Evolutionary conservation across 352 stramenopile species (phyloP).

Genomic region (Globisporangium okanoganense): DNA sequence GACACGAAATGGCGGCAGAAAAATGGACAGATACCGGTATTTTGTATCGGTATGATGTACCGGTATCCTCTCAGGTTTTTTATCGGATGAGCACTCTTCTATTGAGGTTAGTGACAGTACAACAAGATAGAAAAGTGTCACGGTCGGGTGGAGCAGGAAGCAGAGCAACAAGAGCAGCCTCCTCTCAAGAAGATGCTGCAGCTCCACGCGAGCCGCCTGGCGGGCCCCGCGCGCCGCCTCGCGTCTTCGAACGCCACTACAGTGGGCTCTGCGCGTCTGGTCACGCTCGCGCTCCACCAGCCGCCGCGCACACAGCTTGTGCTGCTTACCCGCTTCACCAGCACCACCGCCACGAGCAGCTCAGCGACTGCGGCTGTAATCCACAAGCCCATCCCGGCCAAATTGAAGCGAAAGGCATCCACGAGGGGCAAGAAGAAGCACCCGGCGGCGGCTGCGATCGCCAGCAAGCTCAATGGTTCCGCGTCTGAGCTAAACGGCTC

Average conservation of each 20-base stretch:
- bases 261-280: background rate
- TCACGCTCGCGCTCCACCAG: background rate
- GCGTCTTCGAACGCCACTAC: background rate
- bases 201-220: conserved; percentile 14
- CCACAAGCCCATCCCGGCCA: conserved; percentile 22
- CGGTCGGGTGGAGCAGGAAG: conserved; percentile 6
- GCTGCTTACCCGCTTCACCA: conserved; percentile 12
- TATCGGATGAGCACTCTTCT: background rate
- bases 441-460: conserved; percentile 11
- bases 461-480: conserved; percentile 15
- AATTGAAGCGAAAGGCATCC: conserved; percentile 19
- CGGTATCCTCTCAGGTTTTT: background rate
- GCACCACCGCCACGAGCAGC: background rate
- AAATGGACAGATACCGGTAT: background rate
- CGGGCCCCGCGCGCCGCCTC: conserved; percentile 9
- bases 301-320: conserved; percentile 1
- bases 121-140: background rate
- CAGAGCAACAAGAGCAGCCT: background rate
- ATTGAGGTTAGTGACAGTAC: background rate
- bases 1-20: too few relatives aligned
- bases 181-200: conserved; percentile 9
- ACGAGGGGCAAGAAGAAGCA: conserved; percentile 17
- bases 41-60: background rate
- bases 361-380: background rate
- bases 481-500: conserved; percentile 5